phyloP scores from a whole-genome alignment of 1,284 basidiomycete species.

The Ustilago vetiveriae region DNA sequence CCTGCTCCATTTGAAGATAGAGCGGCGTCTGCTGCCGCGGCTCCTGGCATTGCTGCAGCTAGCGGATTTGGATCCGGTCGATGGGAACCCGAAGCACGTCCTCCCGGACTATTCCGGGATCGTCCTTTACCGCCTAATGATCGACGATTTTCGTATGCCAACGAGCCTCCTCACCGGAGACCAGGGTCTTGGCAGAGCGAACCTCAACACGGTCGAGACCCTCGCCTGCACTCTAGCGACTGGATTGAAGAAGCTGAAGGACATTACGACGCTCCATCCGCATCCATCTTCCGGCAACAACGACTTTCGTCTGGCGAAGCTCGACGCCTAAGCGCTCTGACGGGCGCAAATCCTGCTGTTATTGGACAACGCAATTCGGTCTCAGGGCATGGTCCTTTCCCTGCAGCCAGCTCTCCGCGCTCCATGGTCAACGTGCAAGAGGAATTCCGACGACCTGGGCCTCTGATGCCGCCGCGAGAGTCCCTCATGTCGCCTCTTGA shows the following conservation, averaged over 20 bases:
- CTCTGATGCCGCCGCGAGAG: constrained; percentile 15
- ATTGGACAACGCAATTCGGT: constrained; percentile 4
- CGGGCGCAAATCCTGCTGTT: constrained; percentile 1
- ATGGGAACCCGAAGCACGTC: constrained; percentile 17
- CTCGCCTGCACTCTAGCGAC: constrained; percentile 6
- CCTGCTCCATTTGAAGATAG: constrained; percentile 17
- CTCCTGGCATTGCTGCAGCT: not conserved
- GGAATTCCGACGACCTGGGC: constrained; percentile 34
- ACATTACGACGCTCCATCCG: constrained; percentile 15
- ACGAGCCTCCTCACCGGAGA: constrained; percentile 11
- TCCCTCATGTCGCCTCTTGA: constrained; percentile 19
- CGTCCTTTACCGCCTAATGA: constrained; percentile 3
- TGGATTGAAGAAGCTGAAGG: constrained; percentile 3
- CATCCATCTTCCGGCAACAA: not conserved
- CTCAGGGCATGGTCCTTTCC: not conserved
- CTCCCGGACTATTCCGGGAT: constrained; percentile 6
- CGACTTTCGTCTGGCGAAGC: constrained; percentile 10
- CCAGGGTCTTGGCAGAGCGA: constrained; percentile 25
- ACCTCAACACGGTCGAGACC: constrained; percentile 7
- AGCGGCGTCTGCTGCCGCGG: constrained; percentile 2
- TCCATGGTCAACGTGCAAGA: constrained; percentile 12
- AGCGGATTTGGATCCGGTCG: constrained; percentile 15
- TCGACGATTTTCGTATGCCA: constrained; percentile 17
- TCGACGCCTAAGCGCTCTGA: constrained; percentile 18
- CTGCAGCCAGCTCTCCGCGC: not conserved